phyloP scores from a whole-genome alignment of 2,329 filamentous ascomycete species.

The Endocalyx cinctus region DNA sequence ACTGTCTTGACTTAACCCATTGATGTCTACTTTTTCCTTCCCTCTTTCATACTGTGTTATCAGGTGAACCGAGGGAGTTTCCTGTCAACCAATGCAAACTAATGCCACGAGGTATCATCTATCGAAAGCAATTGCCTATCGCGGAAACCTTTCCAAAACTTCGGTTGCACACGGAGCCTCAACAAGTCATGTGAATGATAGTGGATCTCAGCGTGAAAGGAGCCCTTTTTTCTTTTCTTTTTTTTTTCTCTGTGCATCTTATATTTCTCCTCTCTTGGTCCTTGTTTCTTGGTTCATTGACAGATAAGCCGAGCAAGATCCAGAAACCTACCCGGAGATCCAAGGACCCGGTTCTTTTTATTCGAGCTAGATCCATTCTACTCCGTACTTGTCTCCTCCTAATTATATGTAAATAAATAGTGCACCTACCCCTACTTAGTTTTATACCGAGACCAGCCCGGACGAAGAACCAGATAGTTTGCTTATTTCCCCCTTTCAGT shows the following conservation, averaged over 20 bases:
- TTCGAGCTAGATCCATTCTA: no score
- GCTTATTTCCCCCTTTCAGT: no score
- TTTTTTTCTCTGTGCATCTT: conserved; percentile 3
- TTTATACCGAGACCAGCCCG: no score
- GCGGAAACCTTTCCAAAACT: conserved; percentile 7
- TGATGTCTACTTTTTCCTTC: no score
- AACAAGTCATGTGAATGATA: conserved; percentile 24
- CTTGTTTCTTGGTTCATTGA: neutral
- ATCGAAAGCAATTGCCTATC: conserved; percentile 11
- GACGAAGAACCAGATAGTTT: no score
- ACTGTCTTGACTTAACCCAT: neutral
- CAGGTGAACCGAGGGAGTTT: conserved; percentile 11
- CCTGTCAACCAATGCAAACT: conserved; percentile 1
- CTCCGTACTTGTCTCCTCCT: no score
- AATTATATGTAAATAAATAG: no score
- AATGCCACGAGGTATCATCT: conserved; percentile 4
- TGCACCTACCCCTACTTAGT: no score
- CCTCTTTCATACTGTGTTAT: no score
- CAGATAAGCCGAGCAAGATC: neutral
- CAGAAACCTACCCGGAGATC: neutral
- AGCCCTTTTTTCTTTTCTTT: neutral
- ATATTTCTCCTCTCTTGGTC: conserved; percentile 2
- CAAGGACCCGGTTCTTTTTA: neutral
- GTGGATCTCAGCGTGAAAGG: conserved; percentile 11
- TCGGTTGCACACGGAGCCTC: conserved; percentile 25